Base-by-base conservation (phyloP, 2,329 filamentous ascomycete species). In the Claviceps spartinae region DNA sequence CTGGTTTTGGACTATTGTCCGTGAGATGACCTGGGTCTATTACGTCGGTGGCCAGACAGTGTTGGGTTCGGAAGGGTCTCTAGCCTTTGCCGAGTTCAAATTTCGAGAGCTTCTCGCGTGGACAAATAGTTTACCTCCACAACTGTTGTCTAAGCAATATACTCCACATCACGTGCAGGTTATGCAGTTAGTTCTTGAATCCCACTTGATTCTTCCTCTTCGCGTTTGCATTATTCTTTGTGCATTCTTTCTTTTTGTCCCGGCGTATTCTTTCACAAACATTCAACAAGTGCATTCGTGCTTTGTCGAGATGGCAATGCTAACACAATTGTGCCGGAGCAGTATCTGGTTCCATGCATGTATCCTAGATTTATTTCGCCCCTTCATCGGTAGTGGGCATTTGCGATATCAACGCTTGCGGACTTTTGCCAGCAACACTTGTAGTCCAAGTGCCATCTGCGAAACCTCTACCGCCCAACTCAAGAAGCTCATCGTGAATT, bases 81-180 rank as follows among this genome's bases (percentile, higher is more conserved):
- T 61, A 14, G 54, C 55, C 8, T 60, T 65, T 42, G 61, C 60
- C 1, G 65, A 67, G 50, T 57, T 58, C 46, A 63, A 61, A 24
- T 68, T 62, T 48, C 64, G 63, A 11, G 63, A 67, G 50, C 55
- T 67, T 0, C 55, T 68, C 6, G 59, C 63, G 3, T 68, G 63
- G 64, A 59, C 57, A 3, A 62, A 64, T 24, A 55, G 46, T 6
- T 46, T 67, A 14, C 61, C 63, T 0, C 26, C 50, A 7, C 51
- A 56, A 1, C 48, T 64, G 8, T 50, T 55, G 9, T 57, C 57
- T 6, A 52, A 38, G 13, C 54, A 60, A 4, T 37, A 54, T 5
- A 57, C 50, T 14, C 54, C 63, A 2, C 63, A 67, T 44, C 61
- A 68, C 38, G 61, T 65, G 1, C 55, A 61, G 36, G 51, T 58